A percentile compares a stretch with the other conserved stretches of the same genome.
phyloP scores from a whole-genome alignment of 495 filamentous ascomycete genomes.

The Podospora sp. region DNA sequence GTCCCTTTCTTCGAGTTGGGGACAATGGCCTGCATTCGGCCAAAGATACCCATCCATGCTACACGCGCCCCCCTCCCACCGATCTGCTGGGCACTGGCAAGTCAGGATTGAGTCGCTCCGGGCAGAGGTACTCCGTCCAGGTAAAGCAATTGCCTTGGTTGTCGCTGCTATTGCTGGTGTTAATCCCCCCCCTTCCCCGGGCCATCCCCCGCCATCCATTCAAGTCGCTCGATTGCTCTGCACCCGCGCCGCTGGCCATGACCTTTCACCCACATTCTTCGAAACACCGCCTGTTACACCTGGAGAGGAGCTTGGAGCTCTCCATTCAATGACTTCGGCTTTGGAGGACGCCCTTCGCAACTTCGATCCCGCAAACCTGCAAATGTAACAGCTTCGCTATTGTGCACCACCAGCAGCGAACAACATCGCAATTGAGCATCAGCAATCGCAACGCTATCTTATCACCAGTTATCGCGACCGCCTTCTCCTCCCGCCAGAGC shows the following conservation, averaged over 20 bases:
- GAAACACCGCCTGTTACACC: conserved; percentile 55
- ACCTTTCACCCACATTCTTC: conserved; percentile 39
- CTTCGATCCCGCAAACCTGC: conserved; percentile 24
- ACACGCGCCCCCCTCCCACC: conserved; percentile 22
- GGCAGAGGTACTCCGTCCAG: conserved; percentile 8
- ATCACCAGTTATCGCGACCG: conserved; percentile 43
- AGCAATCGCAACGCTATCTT: conserved; percentile 30
- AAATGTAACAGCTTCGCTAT: conserved; percentile 31
- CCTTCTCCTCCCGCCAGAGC: conserved; percentile 32
- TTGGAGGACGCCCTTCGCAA: conserved; percentile 23
- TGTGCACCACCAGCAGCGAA: conserved; percentile 27
- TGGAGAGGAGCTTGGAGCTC: conserved; percentile 40
- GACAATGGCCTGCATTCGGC: conserved; percentile 29
- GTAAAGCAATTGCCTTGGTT: conserved; percentile 11
- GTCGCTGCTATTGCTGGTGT: conserved; percentile 14
- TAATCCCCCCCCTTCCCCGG: conserved; percentile 35
- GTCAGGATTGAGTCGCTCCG: conserved; percentile 28
- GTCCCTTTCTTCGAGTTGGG: conserved; percentile 14
- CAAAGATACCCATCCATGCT: conserved; percentile 20
- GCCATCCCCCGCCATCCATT: conserved; percentile 36
- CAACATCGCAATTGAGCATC: conserved; percentile 43
- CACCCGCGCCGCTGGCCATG: conserved; percentile 25
- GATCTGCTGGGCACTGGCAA: conserved; percentile 13
- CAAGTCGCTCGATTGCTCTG: conserved; percentile 33
- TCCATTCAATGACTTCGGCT: conserved; percentile 26